Percentiles rank a stretch among this genome's conserved stretches.
Conservation (phyloP, 352 stramenopile species). For the Phytopythium aichiense region DNA sequence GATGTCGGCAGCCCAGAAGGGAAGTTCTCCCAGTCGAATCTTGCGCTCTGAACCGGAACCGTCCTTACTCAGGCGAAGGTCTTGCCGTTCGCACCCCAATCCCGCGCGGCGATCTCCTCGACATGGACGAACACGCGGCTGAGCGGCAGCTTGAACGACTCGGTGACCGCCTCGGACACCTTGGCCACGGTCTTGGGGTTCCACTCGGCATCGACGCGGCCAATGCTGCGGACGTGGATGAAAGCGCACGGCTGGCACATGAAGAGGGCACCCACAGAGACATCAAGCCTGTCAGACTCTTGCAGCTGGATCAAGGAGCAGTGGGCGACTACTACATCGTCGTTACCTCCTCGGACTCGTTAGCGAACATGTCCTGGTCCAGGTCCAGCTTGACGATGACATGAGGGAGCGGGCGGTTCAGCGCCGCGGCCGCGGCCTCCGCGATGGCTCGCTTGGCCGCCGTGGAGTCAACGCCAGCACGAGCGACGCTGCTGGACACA, state of each 20-base stretch:
- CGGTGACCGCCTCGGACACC: slow-evolving; percentile 17
- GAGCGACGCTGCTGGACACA: slow-evolving; percentile 23
- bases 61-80: not conserved
- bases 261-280: not conserved
- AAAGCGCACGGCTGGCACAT: slow-evolving; percentile 15
- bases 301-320: not conserved
- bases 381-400: slow-evolving; percentile 23
- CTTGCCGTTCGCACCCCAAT: slow-evolving; percentile 25
- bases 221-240: slow-evolving; percentile 25
- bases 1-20: too few relatives aligned
- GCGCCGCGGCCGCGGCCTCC: slow-evolving; percentile 14
- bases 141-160: slow-evolving; percentile 17
- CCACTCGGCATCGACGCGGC: slow-evolving; percentile 20
- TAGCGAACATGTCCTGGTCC: slow-evolving; percentile 19
- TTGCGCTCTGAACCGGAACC: too few relatives aligned
- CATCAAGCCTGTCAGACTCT: not conserved
- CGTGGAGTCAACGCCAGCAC: slow-evolving; percentile 12
- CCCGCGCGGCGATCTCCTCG: slow-evolving; percentile 26
- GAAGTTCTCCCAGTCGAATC: too few relatives aligned
- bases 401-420: slow-evolving; percentile 12
- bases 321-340: not conserved
- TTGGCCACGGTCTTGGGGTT: slow-evolving; percentile 20
- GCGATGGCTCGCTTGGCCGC: slow-evolving; percentile 13
- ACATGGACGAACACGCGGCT: slow-evolving; percentile 30
- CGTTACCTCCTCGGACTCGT: slow-evolving; percentile 15